phyloP scores from a whole-genome alignment of 345 rosid genomes.

The Moricandia moricandioides region DNA sequence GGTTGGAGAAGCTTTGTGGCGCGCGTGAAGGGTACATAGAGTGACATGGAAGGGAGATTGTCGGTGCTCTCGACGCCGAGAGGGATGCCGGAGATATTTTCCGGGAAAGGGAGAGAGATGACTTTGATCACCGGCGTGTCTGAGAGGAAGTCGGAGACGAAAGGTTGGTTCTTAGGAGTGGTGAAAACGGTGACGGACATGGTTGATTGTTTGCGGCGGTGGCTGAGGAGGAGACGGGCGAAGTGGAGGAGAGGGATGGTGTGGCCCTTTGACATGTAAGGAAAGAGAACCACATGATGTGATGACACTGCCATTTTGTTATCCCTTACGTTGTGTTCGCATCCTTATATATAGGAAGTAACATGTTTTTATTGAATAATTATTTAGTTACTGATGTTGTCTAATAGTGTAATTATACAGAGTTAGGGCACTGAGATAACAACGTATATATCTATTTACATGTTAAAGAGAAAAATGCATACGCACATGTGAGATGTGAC shows the following conservation, averaged over 20 bases:
- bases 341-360: not conserved
- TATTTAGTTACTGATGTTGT: not conserved
- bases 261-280: constrained; percentile 88
- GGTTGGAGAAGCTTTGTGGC: constrained; percentile 66
- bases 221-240: constrained; percentile 61
- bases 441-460: not conserved
- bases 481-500: not conserved
- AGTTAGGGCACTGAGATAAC: not conserved
- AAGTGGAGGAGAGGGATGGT: constrained; percentile 71
- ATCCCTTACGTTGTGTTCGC: not conserved
- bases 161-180: constrained; percentile 59
- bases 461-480: not conserved
- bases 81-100: constrained; percentile 46
- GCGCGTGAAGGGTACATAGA: constrained; percentile 43
- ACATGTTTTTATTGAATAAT: not conserved
- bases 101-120: constrained; percentile 53
- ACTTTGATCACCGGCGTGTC: constrained; percentile 38
- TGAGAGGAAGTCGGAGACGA: constrained; percentile 47
- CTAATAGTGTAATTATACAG: not conserved
- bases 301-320: constrained; percentile 14
- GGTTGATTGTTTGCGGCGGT: not conserved
- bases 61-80: constrained; percentile 66
- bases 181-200: constrained; percentile 59
- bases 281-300: constrained; percentile 59
- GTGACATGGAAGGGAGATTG: constrained; percentile 61